Base-by-base conservation (phyloP, 495 filamentous ascomycete genomes). In the Aspergillus steynii region DNA sequence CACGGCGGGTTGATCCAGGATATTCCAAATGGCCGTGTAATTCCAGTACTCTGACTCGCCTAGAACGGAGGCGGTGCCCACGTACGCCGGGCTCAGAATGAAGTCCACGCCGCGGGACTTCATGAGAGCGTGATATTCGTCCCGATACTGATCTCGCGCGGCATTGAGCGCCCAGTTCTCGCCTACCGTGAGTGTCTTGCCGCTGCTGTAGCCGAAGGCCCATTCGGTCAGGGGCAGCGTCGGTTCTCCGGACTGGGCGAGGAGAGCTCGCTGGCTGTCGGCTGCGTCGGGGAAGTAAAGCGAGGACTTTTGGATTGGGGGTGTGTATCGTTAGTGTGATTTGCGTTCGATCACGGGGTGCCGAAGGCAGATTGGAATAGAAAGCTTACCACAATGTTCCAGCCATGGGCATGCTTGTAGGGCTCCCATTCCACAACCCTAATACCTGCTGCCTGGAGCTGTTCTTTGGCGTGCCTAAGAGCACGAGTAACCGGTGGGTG, bases 21-120 rank as follows among this genome's bases (percentile, higher is more conserved):
- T 65, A 64, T 93, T 92, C 88, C 89, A 93, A 61, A 90, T 84
- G 3, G 79, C 75, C 0, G 87, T 90, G 56, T 91, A 93, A 14
- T 82, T 80, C 89, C 88, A 90, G 68, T 89, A 90, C 15, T 82
- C 81, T 0, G 83, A 77, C 14, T 83, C 84, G 37, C 83, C 82
- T 52, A 87, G 79, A 55, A 79, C 80, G 5, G 85, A 80, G 1
- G 90, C 88, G 0, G 80, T 80, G 14, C 86, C 82, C 1, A 83
- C 81, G 14, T 82, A 83, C 0, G 78, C 82, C 0, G 90, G 88
- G 55, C 82, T 86, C 0, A 95, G 75, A 50, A 95, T 85, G 4
- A 88, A 88, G 74, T 93, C 90, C 1, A 91, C 82, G 3, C 73
- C 78, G 1, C 81, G 82, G 1, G 74, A 68, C 61, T 87, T 88